Conservation (phyloP, 495 filamentous ascomycete species). For the Paragyromitra xinjiangensis region DNA sequence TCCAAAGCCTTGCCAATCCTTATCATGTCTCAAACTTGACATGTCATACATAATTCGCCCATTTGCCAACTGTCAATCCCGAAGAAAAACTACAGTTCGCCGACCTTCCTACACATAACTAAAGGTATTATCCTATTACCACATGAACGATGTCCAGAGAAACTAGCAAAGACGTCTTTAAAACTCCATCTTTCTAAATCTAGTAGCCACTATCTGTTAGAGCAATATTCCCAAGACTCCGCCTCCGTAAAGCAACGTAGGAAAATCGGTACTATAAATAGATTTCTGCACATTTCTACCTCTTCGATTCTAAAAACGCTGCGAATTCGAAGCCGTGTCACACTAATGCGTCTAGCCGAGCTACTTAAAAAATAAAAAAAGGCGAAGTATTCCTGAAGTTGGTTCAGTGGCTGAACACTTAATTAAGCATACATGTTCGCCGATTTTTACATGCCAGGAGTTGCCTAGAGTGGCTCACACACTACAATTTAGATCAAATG, state of each 20-base stretch:
- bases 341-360: neutral
- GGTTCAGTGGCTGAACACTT: neutral
- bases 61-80: neutral
- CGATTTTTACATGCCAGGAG: too few relatives aligned
- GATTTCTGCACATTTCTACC: too few relatives aligned
- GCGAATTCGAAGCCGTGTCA: neutral
- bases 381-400: neutral
- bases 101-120: neutral
- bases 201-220: too few relatives aligned
- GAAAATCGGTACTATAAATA: neutral
- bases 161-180: too few relatives aligned
- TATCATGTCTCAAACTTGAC: neutral
- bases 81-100: neutral
- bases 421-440: too few relatives aligned
- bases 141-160: neutral
- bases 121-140: neutral
- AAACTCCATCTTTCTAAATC: too few relatives aligned
- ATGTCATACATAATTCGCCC: neutral
- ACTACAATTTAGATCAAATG: neutral
- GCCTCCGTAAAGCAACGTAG: too few relatives aligned
- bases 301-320: neutral
- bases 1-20: neutral
- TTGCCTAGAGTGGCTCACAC: neutral
- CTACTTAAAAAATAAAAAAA: neutral
- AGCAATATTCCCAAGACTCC: too few relatives aligned